Conservation (phyloP, 441 rosid species). For the Pelargonium myrrhifolium region DNA sequence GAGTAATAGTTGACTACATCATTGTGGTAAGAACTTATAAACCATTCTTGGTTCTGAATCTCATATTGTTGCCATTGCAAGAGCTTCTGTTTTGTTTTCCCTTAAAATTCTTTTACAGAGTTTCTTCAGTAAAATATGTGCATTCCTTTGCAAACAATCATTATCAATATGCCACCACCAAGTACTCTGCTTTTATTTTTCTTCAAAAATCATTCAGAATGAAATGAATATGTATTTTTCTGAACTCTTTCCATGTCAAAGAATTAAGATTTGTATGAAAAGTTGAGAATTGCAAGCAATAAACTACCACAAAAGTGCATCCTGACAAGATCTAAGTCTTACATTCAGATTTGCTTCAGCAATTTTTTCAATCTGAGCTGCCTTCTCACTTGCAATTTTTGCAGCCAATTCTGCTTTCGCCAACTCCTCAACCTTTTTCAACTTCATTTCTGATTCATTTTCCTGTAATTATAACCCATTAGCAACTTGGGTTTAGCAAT, state of each 20-base stretch:
- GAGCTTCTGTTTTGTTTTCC: slow-evolving; percentile 4
- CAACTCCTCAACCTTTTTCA: slow-evolving; percentile 55
- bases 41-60: neutral
- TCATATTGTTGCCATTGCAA: neutral
- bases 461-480: slow-evolving; percentile 43
- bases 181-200: neutral
- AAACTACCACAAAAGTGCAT: neutral
- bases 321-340: slow-evolving; percentile 21
- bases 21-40: neutral
- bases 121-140: neutral
- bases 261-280: neutral
- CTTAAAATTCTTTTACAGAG: neutral
- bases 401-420: slow-evolving; percentile 77
- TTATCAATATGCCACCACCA: neutral
- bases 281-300: neutral
- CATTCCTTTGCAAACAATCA: neutral
- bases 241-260: neutral
- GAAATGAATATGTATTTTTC: neutral
- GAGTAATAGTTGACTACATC: neutral
- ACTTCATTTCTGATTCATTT: slow-evolving; percentile 52
- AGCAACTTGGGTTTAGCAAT: slow-evolving; percentile 23
- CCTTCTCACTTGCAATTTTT: slow-evolving; percentile 71
- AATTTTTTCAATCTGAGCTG: slow-evolving; percentile 72
- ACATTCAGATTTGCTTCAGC: slow-evolving; percentile 91
- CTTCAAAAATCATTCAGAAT: neutral